Conservation (phyloP, 2,329 filamentous ascomycete species). For the Fusarium kyushuense region DNA sequence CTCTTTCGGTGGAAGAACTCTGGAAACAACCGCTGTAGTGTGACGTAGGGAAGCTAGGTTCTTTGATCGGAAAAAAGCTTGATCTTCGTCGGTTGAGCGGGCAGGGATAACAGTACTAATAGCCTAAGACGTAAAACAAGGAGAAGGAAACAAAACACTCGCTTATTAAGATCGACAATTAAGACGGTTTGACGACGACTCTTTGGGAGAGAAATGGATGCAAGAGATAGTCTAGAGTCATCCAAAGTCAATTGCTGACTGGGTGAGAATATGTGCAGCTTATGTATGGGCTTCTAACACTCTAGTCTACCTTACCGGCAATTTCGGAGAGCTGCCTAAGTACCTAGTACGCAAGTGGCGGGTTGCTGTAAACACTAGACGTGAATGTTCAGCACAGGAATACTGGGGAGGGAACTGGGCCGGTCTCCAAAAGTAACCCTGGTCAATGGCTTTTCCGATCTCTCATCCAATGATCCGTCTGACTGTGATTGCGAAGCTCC, state of each 20-base stretch:
- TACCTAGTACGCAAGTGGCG: constrained; percentile 46
- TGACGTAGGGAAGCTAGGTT: constrained; percentile 33
- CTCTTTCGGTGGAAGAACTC: constrained; percentile 20
- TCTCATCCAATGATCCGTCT: constrained; percentile 18
- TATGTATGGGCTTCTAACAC: constrained; percentile 25
- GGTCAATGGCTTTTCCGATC: constrained; percentile 10
- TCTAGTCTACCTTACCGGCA: constrained; percentile 22
- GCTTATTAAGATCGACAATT: constrained; percentile 30
- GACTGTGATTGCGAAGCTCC: constrained; percentile 15
- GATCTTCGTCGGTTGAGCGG: constrained; percentile 11
- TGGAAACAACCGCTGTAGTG: constrained; percentile 23
- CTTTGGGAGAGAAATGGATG: not conserved
- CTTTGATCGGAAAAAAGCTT: constrained; percentile 27
- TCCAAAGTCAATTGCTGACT: constrained; percentile 17
- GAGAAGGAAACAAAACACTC: constrained; percentile 22
- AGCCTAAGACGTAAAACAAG: constrained; percentile 1
- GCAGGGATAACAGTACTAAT: not conserved
- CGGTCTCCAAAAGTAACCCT: constrained; percentile 32
- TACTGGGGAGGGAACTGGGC: not conserved
- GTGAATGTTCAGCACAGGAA: not conserved
- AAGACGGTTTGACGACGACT: not conserved
- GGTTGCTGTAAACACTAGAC: constrained; percentile 10
- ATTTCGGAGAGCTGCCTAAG: constrained; percentile 38
- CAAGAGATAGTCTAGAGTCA: not conserved
- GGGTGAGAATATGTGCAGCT: constrained; percentile 20